Conservation (phyloP, 1,284 basidiomycete species). For the Schizophyllum commune region DNA sequence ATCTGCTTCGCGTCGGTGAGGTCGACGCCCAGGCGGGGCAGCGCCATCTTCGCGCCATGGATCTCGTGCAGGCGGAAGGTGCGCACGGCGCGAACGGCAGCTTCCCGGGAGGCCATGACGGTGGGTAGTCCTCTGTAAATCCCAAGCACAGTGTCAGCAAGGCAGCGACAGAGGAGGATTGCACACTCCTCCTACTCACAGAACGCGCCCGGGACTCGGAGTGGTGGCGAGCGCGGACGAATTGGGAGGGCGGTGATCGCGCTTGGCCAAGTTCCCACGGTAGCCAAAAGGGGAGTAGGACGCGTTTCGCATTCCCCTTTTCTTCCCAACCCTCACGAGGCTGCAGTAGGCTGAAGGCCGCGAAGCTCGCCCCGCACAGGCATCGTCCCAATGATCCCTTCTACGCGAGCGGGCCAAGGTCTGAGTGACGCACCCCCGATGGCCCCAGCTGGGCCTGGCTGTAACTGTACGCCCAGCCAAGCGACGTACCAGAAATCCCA, state of each 20-base stretch:
- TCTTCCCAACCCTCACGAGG: background rate
- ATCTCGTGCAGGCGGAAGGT: background rate
- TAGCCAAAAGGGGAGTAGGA: background rate
- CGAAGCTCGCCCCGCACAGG: conserved; percentile 11
- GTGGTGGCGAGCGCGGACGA: background rate
- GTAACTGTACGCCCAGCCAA: conserved; percentile 6
- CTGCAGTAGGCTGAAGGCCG: conserved; percentile 8
- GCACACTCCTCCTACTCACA: background rate
- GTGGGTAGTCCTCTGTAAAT: background rate
- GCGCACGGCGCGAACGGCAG: background rate
- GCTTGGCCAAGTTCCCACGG: background rate
- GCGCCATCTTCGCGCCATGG: background rate
- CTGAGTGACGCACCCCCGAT: conserved; percentile 8
- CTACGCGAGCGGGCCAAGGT: conserved; percentile 11
- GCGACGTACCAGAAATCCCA: conserved; percentile 9
- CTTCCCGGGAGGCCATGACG: background rate
- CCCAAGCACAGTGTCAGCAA: background rate
- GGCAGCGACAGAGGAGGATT: background rate
- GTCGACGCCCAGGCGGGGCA: background rate
- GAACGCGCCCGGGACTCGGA: background rate
- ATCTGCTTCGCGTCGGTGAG: background rate
- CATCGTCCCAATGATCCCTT: background rate
- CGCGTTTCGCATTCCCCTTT: background rate
- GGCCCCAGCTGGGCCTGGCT: conserved; percentile 8
- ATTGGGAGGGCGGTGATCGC: background rate